phyloP scores from a whole-genome alignment of 1,284 basidiomycete species.

The Pascua sp. region DNA sequence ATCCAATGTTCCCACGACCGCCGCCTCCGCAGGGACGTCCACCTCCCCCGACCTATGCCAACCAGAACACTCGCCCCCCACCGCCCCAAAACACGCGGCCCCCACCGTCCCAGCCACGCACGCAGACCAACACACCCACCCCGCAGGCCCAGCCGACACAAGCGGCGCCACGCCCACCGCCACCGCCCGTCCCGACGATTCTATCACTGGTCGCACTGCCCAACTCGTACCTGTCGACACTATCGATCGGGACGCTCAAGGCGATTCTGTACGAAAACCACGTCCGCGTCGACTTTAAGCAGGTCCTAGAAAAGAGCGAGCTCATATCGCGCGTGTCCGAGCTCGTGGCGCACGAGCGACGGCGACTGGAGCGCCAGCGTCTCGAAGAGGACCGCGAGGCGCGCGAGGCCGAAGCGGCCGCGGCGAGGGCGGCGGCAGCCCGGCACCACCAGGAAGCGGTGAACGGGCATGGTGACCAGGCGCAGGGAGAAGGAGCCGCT shows the following conservation, averaged over 20 bases:
- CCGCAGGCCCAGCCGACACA: constrained; percentile 10
- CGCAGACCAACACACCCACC: constrained; percentile 12
- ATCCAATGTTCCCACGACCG: neutral
- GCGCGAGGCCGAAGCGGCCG: constrained; percentile 1
- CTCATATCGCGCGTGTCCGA: constrained; percentile 64
- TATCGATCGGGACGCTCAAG: constrained; percentile 68
- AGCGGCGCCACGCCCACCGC: constrained; percentile 18
- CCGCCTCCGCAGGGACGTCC: constrained; percentile 11
- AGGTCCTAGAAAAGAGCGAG: constrained; percentile 56
- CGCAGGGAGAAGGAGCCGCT: too few species aligned
- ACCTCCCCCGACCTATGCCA: constrained; percentile 1
- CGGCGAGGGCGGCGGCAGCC: neutral
- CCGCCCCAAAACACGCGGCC: neutral
- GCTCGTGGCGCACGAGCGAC: constrained; percentile 63
- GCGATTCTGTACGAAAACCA: constrained; percentile 63
- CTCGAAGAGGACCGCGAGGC: constrained; percentile 45
- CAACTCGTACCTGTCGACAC: constrained; percentile 55
- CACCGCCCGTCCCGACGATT: constrained; percentile 54
- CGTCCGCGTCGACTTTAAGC: constrained; percentile 49
- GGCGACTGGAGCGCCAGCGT: constrained; percentile 48
- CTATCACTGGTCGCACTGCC: constrained; percentile 64
- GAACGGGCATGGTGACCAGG: too few species aligned
- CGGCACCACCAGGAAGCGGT: too few species aligned
- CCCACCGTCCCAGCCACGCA: constrained; percentile 5
- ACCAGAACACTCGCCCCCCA: neutral